phyloP scores from a whole-genome alignment of 768 basidiomycete species.

The Boletus rubropictus region DNA sequence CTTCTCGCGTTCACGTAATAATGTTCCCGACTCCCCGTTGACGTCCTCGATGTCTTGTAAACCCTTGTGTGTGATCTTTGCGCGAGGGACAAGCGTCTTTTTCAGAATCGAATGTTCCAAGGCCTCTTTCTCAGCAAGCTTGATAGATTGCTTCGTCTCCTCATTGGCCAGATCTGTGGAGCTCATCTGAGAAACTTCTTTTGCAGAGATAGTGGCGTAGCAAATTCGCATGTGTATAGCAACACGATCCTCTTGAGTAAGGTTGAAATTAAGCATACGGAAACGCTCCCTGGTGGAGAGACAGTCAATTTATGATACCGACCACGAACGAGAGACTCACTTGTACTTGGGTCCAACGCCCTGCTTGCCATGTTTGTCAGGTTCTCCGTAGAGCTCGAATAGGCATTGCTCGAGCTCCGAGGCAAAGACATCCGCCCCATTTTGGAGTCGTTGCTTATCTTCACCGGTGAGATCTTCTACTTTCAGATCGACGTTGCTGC shows the following conservation, averaged over 20 bases:
- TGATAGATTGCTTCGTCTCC: slow-evolving; percentile 78
- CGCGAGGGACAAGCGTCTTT: slow-evolving; percentile 55
- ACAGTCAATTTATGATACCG: slow-evolving; percentile 4
- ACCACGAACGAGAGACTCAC: slow-evolving; percentile 37
- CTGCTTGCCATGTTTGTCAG: slow-evolving; percentile 62
- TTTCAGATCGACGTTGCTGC: slow-evolving; percentile 38
- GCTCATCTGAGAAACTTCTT: slow-evolving; percentile 76
- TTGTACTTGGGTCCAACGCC: slow-evolving; percentile 75
- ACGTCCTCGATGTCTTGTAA: slow-evolving; percentile 84
- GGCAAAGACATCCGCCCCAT: slow-evolving; percentile 59
- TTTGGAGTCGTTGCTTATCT: slow-evolving; percentile 50
- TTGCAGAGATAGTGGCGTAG: slow-evolving; percentile 56
- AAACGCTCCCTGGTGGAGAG: slow-evolving; percentile 67
- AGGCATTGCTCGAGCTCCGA: slow-evolving; percentile 69
- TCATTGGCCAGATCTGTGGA: slow-evolving; percentile 87
- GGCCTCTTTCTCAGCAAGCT: slow-evolving; percentile 74
- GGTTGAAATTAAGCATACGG: slow-evolving; percentile 83
- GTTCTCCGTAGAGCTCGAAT: slow-evolving; percentile 71
- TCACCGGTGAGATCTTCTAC: slow-evolving; percentile 54
- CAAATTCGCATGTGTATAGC: slow-evolving; percentile 76
- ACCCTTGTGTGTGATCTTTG: slow-evolving; percentile 92
- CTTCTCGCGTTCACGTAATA: slow-evolving; percentile 44
- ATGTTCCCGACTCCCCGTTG: slow-evolving; percentile 43
- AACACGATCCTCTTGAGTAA: slow-evolving; percentile 76
- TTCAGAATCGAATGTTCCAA: slow-evolving; percentile 80